Evolutionary conservation across 2,329 filamentous ascomycete genomes (phyloP).

Genomic region (Phaeosphaeria sp.): DNA sequence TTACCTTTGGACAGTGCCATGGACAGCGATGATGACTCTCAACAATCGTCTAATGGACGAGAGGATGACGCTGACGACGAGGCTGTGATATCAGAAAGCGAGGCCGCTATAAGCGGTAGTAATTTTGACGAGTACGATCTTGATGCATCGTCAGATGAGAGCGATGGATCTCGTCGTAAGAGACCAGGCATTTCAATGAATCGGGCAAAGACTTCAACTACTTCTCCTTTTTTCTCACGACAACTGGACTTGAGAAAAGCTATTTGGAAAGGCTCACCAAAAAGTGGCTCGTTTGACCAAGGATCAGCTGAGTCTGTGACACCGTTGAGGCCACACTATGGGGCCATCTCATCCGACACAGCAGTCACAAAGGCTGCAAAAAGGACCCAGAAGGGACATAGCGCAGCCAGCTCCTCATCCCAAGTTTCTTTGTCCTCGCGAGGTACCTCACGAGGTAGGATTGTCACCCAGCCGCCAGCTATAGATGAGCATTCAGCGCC

Average conservation of each 20-base stretch:
- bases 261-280: constrained; percentile 32
- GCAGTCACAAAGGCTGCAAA: constrained; percentile 20
- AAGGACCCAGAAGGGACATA: constrained; percentile 13
- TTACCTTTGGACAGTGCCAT: constrained; percentile 66
- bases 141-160: constrained; percentile 40
- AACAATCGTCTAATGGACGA: constrained; percentile 28
- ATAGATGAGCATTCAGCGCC: constrained; percentile 62
- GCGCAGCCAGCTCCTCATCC: constrained; percentile 23
- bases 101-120: constrained; percentile 37
- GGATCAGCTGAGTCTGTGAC: constrained; percentile 28
- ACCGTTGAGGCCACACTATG: constrained; percentile 32
- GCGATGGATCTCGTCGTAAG: constrained; percentile 15
- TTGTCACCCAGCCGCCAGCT: constrained; percentile 54
- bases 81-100: constrained; percentile 38
- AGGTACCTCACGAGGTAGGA: constrained; percentile 34
- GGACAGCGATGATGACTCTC: constrained; percentile 44
- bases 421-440: constrained; percentile 25
- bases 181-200: constrained; percentile 18
- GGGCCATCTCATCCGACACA: constrained; percentile 37
- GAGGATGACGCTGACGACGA: constrained; percentile 35
- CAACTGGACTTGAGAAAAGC: constrained; percentile 37
- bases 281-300: constrained; percentile 12
- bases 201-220: constrained; percentile 30
- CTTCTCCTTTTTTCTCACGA: constrained; percentile 33
- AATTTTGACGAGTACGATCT: constrained; percentile 45